Conservation (phyloP, 768 basidiomycete genomes). For the Lentinula sp. region DNA sequence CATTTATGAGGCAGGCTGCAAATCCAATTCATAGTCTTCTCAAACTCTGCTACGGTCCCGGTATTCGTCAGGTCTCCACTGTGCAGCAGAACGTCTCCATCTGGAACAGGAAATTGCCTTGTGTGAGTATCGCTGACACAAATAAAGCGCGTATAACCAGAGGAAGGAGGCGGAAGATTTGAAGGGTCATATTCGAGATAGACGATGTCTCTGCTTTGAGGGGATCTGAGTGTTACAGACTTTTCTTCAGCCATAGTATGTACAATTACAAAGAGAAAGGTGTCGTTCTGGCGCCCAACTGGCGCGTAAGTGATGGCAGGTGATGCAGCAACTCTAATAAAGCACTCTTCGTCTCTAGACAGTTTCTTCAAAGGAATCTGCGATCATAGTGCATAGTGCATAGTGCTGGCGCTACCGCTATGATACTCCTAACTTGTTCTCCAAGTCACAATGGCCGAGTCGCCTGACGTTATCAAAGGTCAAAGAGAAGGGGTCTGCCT, state of each 20-base stretch:
- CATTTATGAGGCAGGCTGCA: constrained; percentile 45
- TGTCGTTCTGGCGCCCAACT: no score
- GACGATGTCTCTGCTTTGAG: constrained; percentile 18
- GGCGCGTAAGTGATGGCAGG: no score
- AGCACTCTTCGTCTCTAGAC: no score
- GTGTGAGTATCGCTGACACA: constrained; percentile 58
- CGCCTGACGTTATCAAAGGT: no score
- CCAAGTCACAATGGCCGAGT: no score
- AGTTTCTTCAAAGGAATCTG: no score
- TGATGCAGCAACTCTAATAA: no score
- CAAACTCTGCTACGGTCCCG: constrained; percentile 39
- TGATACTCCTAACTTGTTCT: no score
- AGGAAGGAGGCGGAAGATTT: constrained; percentile 25
- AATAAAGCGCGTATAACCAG: constrained; percentile 50
- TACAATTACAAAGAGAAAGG: neutral
- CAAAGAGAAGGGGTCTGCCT: no score
- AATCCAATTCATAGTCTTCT: constrained; percentile 53
- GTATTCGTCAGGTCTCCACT: constrained; percentile 55
- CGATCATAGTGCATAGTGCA: no score
- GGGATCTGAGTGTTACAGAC: constrained; percentile 15
- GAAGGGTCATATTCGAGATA: constrained; percentile 29
- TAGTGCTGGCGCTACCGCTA: no score
- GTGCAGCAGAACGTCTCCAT: constrained; percentile 63
- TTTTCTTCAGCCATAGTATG: neutral
- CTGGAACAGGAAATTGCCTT: constrained; percentile 38